A percentile compares a stretch with the other conserved stretches of the same genome.
Evolutionary conservation across 202 grass and related monocot genomes (phyloP).

Genomic region (Schoenoplectus triqueter): DNA sequence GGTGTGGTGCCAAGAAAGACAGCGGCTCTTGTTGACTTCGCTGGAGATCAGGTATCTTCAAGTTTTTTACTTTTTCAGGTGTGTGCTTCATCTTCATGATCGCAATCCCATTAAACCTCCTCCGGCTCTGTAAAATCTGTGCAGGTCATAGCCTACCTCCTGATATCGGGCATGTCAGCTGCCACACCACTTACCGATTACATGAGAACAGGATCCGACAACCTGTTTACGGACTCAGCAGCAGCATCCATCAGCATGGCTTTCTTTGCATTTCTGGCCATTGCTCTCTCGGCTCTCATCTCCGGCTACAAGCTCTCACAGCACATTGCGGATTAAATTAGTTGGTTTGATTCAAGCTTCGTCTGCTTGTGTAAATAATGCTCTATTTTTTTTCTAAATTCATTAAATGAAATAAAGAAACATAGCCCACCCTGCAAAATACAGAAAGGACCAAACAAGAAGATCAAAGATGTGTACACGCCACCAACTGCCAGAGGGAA

Average conservation of each 20-base stretch:
- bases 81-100: too few relatives aligned
- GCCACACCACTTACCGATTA: slow-evolving; percentile 74
- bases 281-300: slow-evolving; percentile 57
- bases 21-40: slow-evolving; percentile 56
- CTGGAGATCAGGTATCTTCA: slow-evolving; percentile 61
- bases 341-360: slow-evolving; percentile 1
- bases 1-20: slow-evolving; percentile 47
- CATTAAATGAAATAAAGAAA: slow-evolving; percentile 12
- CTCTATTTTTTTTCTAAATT: background rate
- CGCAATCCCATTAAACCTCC: too few relatives aligned
- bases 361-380: background rate
- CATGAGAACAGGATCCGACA: slow-evolving; percentile 53
- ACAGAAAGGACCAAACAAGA: background rate
- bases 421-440: background rate
- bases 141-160: slow-evolving; percentile 62
- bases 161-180: slow-evolving; percentile 60
- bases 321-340: slow-evolving; percentile 50
- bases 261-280: slow-evolving; percentile 65
- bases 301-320: slow-evolving; percentile 72
- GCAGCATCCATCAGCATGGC: slow-evolving; percentile 66
- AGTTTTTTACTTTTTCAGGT: too few relatives aligned
- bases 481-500: background rate
- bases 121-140: background rate
- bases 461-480: background rate
- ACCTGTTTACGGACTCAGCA: slow-evolving; percentile 63